Evolutionary conservation across 768 basidiomycete species (phyloP), one percentile per base, ranked within the genome.

Genomic region (Udeniomyces megalosporus): DNA sequence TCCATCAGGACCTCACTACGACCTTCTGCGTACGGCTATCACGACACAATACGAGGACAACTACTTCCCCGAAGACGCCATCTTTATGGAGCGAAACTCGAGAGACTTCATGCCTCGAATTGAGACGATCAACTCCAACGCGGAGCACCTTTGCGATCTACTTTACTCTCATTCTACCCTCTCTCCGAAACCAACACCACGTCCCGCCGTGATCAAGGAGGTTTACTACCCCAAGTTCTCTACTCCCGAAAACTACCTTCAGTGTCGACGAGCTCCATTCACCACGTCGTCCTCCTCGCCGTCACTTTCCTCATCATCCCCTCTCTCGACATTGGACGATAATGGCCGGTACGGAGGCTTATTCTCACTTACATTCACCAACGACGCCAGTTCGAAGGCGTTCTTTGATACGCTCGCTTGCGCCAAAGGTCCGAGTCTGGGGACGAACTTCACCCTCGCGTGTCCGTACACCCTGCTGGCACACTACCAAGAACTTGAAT

Each of bases 31-130:
- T 69, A 69, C 75, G 0, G 74, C 81, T 51, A 76, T 89, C 68
- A 69, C 74, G 8, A 67, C 76, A 8, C 75, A 72, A 6, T 96
- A 83, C 72, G 88, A 93, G 71, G 92, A 99, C 70, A 75, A 76
- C 26, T 96, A 88, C 75, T 96, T 85, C 67, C 79, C 81, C 69
- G 87, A 91, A 71, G 93, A 99, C 70, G 90, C 88, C 46, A 82
- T 96, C 60, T 93, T 83, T 78, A 86, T 99, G 86, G 93, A 99
- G 71, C 86, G 92, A 67, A 99, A 99, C 75, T 97, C 93, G 20
- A 87, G 93, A 55, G 84, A 95, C 75, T 96, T 93, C 77, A 75
- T 78, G 56, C 77, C 76, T 8, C 87, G 93, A 59, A 79, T 90
- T 67, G 77, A 77, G 60, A 71, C 77, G 58, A 88, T 93, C 73